phyloP scores from a whole-genome alignment of 2,329 filamentous ascomycete species.

The Hymenoscyphus fructigenus region DNA sequence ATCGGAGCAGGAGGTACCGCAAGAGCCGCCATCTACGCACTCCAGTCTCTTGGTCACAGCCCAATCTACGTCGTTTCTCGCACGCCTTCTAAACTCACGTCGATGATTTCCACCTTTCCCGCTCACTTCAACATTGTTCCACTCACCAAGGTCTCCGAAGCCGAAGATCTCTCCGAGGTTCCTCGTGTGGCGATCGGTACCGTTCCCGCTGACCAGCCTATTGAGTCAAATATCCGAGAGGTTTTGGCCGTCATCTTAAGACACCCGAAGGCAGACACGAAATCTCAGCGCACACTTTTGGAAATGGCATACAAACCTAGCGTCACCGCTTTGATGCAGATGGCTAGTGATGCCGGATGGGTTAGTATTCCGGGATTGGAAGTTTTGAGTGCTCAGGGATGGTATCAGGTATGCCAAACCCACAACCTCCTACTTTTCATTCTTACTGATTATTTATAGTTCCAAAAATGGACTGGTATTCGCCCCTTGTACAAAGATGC shows the following conservation, averaged over 20 bases:
- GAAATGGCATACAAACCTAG: conserved; percentile 97
- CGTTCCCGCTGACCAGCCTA: conserved; percentile 82
- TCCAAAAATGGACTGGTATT: conserved; percentile 83
- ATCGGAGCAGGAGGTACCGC: conserved; percentile 91
- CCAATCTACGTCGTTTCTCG: conserved; percentile 88
- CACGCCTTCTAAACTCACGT: conserved; percentile 64
- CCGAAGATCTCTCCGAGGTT: conserved; percentile 49
- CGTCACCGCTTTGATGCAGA: conserved; percentile 78
- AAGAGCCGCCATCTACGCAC: conserved; percentile 84
- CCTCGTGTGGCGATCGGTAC: conserved; percentile 81
- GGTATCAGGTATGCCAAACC: conserved; percentile 66
- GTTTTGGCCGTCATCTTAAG: conserved; percentile 58
- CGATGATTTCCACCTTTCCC: conserved; percentile 72
- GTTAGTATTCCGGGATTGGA: conserved; percentile 82
- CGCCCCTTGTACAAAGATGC: conserved; percentile 70
- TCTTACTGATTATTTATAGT: conserved; percentile 47
- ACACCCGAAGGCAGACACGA: conserved; percentile 36
- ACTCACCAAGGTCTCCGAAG: conserved; percentile 54
- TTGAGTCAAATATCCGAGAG: conserved; percentile 69
- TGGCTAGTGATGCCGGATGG: conserved; percentile 79
- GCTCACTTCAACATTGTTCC: conserved; percentile 66
- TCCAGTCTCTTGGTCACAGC: conserved; percentile 78
- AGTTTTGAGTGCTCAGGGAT: conserved; percentile 84
- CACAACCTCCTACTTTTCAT: conserved; percentile 13
- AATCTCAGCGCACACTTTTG: conserved; percentile 60